phyloP scores from a whole-genome alignment of 176 grass and related monocot genomes.

The Rhynchospora pubera region DNA sequence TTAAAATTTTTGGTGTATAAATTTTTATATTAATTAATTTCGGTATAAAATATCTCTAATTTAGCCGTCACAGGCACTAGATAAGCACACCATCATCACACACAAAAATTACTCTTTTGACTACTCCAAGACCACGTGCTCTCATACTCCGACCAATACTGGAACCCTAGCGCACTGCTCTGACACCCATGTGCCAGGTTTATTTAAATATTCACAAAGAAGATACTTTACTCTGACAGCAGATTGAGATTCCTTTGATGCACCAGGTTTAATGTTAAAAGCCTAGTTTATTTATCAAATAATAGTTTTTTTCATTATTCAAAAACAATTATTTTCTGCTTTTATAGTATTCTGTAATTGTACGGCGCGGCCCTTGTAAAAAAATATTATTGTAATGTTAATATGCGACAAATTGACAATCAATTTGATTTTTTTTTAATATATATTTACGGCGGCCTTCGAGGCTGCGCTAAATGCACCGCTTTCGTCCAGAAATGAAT shows the following conservation, averaged over 20 bases:
- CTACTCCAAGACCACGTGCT: constrained; percentile 3
- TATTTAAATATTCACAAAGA: background rate
- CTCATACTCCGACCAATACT: background rate
- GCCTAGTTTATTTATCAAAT: background rate
- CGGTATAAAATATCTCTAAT: constrained; percentile 20
- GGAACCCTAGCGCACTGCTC: background rate
- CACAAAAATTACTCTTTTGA: background rate
- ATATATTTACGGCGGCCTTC: background rate
- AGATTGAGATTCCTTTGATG: background rate
- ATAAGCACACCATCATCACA: constrained; percentile 29
- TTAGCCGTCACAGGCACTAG: constrained; percentile 20
- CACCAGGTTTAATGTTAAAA: background rate
- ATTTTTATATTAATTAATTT: no score
- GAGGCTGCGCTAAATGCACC: no score
- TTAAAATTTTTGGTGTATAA: no score
- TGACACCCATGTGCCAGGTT: constrained; percentile 20
- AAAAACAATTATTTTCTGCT: background rate
- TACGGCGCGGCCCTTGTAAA: background rate
- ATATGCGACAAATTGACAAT: background rate
- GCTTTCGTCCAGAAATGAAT: background rate
- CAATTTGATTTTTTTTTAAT: background rate
- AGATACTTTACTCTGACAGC: background rate
- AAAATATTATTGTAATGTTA: background rate
- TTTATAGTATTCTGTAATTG: background rate
- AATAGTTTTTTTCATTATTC: background rate